phyloP scores from a whole-genome alignment of 179 eudicot genomes.

The Carnegiea gigantea region DNA sequence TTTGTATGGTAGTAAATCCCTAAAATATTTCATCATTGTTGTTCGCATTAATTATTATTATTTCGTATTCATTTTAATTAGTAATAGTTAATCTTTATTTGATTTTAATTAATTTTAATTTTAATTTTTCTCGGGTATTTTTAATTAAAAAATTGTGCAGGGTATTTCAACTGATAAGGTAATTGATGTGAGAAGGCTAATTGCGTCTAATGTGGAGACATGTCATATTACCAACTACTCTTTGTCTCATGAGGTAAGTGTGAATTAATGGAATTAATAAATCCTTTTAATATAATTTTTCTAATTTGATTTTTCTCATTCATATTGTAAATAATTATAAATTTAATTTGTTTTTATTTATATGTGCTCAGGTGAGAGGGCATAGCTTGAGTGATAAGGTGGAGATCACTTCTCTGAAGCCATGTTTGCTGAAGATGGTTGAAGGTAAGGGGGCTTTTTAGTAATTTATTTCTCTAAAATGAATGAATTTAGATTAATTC shows the following conservation, averaged over 20 bases:
- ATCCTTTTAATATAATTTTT: too few relatives aligned
- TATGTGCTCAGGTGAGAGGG: conserved; percentile 63
- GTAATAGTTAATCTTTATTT: background rate
- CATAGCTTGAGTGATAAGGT: conserved; percentile 66
- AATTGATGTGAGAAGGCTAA: conserved; percentile 75
- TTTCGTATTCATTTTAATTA: background rate
- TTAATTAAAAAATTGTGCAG: conserved; percentile 25
- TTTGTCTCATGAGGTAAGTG: conserved; percentile 81
- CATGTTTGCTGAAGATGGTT: conserved; percentile 80
- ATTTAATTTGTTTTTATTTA: background rate
- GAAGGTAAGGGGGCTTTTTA: conserved; percentile 69
- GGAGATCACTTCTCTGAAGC: conserved; percentile 74
- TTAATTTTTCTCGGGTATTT: conserved; percentile 3
- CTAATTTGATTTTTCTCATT: background rate
- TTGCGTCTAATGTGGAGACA: conserved; percentile 77
- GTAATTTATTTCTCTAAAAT: background rate
- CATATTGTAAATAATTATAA: background rate
- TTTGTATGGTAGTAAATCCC: conserved; percentile 16
- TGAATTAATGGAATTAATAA: background rate
- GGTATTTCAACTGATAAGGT: conserved; percentile 93
- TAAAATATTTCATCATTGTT: background rate
- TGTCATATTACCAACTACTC: conserved; percentile 90
- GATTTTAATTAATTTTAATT: background rate
- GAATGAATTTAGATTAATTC: background rate
- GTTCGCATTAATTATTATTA: background rate